Percentiles rank a stretch among this genome's conserved stretches.
Conservation (phyloP, 2,329 filamentous ascomycete species). For the Cytospora piceae region DNA sequence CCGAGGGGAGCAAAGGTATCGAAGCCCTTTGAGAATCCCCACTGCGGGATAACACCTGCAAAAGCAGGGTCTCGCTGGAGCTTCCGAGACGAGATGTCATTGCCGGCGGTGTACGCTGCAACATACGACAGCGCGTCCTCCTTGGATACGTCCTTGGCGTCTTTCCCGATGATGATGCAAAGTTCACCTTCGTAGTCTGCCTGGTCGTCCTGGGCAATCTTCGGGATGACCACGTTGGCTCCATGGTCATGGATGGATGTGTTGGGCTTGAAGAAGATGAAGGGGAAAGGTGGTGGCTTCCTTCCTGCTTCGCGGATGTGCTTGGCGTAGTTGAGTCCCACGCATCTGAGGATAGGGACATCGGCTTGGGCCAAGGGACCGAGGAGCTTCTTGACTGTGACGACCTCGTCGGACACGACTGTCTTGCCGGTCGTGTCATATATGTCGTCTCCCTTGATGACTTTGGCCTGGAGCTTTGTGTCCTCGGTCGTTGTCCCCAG, state of each 20-base stretch:
- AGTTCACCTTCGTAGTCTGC: constrained; percentile 55
- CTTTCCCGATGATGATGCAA: constrained; percentile 51
- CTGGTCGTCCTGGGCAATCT: constrained; percentile 51
- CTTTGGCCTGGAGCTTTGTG: constrained; percentile 54
- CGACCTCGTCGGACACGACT: constrained; percentile 56
- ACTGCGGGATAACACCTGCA: constrained; percentile 58
- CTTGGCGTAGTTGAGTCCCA: constrained; percentile 63
- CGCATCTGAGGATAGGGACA: constrained; percentile 60
- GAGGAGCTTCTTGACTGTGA: constrained; percentile 56
- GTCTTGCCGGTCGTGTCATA: constrained; percentile 52
- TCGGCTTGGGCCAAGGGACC: constrained; percentile 54
- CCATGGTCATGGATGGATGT: constrained; percentile 44
- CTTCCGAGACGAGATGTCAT: constrained; percentile 59
- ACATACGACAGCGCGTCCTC: constrained; percentile 53
- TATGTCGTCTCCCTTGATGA: constrained; percentile 55
- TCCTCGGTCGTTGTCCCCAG: constrained; percentile 51
- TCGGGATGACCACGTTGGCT: constrained; percentile 48
- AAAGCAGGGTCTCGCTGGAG: constrained; percentile 53
- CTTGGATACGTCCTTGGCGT: constrained; percentile 45
- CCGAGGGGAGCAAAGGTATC: constrained; percentile 60
- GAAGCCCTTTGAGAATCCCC: constrained; percentile 61
- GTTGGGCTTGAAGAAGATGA: constrained; percentile 55
- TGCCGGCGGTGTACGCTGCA: constrained; percentile 57
- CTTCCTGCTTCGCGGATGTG: constrained; percentile 59
- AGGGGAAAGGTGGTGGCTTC: constrained; percentile 52